Percentiles rank a stretch among this genome's conserved stretches.
Evolutionary conservation across 2,329 filamentous ascomycete genomes (phyloP).

Genomic region (Septoria linicola): DNA sequence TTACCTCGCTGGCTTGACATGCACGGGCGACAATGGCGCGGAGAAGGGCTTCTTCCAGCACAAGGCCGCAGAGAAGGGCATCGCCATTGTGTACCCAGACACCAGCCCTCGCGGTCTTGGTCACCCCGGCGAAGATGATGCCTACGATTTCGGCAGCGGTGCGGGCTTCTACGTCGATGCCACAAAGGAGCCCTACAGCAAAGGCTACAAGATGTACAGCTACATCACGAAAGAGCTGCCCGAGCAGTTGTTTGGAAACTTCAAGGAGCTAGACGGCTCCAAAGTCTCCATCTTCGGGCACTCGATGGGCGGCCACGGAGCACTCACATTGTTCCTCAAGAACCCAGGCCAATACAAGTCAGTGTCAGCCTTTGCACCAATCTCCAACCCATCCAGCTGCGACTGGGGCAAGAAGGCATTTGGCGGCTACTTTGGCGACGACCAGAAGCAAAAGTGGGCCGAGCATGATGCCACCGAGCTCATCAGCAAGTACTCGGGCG

Average conservation of each 20-base stretch:
- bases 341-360: conserved; percentile 78
- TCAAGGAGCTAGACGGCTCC: conserved; percentile 65
- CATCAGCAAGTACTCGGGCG: conserved; percentile 69
- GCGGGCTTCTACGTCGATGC: conserved; percentile 96
- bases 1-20: conserved; percentile 92
- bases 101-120: conserved; percentile 82
- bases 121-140: conserved; percentile 80
- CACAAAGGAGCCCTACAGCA: conserved; percentile 68
- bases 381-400: conserved; percentile 55
- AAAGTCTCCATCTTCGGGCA: conserved; percentile 87
- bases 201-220: conserved; percentile 89
- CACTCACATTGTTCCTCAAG: conserved; percentile 86
- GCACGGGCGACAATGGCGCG: conserved; percentile 78
- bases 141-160: conserved; percentile 87
- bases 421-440: conserved; percentile 77
- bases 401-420: conserved; percentile 98
- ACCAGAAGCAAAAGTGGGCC: conserved; percentile 73
- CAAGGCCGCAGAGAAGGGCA: conserved; percentile 72
- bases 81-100: conserved; percentile 94
- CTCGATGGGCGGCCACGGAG: conserved; percentile 96
- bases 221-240: conserved; percentile 93
- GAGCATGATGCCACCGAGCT: conserved; percentile 91
- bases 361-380: conserved; percentile 29
- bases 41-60: conserved; percentile 89
- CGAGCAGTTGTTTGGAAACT: conserved; percentile 67